Evolutionary conservation across 2,329 filamentous ascomycete species (phyloP).

Genomic region (Bipolaris cookei): DNA sequence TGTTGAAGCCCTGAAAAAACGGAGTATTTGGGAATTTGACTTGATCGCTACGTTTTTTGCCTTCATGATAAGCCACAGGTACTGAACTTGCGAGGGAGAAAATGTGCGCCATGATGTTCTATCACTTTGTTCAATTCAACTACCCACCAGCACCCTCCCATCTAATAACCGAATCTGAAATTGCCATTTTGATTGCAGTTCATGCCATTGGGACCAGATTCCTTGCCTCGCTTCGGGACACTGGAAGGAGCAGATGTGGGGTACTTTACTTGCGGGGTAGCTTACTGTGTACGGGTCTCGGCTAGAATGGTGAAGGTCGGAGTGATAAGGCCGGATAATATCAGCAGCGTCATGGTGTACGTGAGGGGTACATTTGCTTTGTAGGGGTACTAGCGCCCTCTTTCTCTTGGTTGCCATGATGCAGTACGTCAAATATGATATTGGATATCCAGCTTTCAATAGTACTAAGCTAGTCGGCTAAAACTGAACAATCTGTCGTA

Average conservation of each 20-base stretch:
- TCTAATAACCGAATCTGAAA: not conserved
- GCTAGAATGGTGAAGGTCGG: slow-evolving; percentile 12
- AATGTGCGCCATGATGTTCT: slow-evolving; percentile 41
- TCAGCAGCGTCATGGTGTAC: slow-evolving; percentile 1
- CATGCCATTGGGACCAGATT: slow-evolving; percentile 6
- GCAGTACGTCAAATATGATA: not conserved
- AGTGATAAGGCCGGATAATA: slow-evolving; percentile 14
- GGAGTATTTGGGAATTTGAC: slow-evolving; percentile 43
- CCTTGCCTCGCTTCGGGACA: slow-evolving; percentile 9
- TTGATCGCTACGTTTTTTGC: slow-evolving; percentile 32
- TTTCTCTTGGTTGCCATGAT: not conserved
- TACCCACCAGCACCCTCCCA: not conserved
- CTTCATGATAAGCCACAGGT: slow-evolving; percentile 34
- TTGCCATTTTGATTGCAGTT: too few relatives aligned
- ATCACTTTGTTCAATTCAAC: not conserved
- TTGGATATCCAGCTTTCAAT: too few relatives aligned
- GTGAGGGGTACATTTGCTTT: not conserved
- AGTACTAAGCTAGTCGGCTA: too few relatives aligned
- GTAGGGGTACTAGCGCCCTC: not conserved
- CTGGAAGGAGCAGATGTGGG: slow-evolving; percentile 16
- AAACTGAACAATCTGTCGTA: too few relatives aligned
- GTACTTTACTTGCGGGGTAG: slow-evolving; percentile 22
- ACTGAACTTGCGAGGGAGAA: slow-evolving; percentile 40
- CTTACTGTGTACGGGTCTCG: not conserved
- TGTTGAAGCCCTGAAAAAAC: slow-evolving; percentile 52